Percentiles rank a stretch among this genome's conserved stretches.
Conservation (phyloP, 805 yeast species). For the Saccharomycopsis selenospora region DNA sequence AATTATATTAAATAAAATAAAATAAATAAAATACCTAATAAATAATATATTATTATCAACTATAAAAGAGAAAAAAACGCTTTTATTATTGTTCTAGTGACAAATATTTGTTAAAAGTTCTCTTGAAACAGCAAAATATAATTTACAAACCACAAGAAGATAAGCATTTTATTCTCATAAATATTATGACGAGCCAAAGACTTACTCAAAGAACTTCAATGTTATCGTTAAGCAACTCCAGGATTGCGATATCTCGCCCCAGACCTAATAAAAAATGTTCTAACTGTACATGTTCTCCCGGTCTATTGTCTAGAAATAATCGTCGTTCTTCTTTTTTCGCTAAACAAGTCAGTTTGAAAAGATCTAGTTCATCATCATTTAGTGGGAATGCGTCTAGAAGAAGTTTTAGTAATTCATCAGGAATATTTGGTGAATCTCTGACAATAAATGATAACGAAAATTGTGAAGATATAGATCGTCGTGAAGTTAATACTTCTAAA, state of each 20-base stretch:
- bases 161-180: too few relatives aligned
- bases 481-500: conserved; percentile 48
- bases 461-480: conserved; percentile 18
- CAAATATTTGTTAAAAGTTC: too few relatives aligned
- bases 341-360: conserved; percentile 29
- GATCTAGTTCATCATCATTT: conserved; percentile 24
- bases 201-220: conserved; percentile 21
- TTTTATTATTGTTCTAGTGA: too few relatives aligned
- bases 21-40: too few relatives aligned
- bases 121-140: too few relatives aligned
- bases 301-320: conserved; percentile 60
- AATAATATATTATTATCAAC: too few relatives aligned
- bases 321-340: conserved; percentile 51
- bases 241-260: conserved; percentile 10
- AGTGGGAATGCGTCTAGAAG: conserved; percentile 14
- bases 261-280: conserved; percentile 47
- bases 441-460: conserved; percentile 21
- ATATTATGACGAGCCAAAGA: too few relatives aligned
- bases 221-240: conserved; percentile 17
- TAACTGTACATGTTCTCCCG: conserved; percentile 82
- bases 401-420: conserved; percentile 22
- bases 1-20: too few relatives aligned
- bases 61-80: too few relatives aligned
- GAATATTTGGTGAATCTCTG: conserved; percentile 25
- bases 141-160: too few relatives aligned